A percentile compares a stretch with the other conserved stretches of the same genome.
These are phyloP conservation scores for Yamadazyma aaseri DNA, from an alignment of 1,139 yeast species.

Conservation along the genomic window DNA sequence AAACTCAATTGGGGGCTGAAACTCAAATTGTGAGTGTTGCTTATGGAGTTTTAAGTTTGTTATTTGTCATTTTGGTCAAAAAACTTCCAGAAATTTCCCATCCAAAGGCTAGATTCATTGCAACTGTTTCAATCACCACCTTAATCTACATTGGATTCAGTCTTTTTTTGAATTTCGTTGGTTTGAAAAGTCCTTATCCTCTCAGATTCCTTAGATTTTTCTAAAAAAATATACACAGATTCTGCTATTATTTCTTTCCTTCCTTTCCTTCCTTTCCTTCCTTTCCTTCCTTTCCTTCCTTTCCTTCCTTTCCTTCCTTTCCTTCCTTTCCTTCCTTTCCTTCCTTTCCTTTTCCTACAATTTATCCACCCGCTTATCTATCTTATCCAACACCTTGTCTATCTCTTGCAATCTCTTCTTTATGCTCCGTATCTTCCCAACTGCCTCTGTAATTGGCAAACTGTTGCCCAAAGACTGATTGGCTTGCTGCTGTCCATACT, in stretches of 20 bases:
- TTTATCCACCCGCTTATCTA: conserved; percentile 8
- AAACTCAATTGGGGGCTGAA: conserved; percentile 76
- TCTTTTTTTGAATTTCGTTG: conserved; percentile 53
- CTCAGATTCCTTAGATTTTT: conserved; percentile 12
- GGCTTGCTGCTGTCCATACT: conserved; percentile 3
- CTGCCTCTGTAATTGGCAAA: conserved; percentile 24
- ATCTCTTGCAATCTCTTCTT: conserved; percentile 33
- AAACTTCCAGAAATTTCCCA: conserved; percentile 46
- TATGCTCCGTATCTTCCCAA: conserved; percentile 31
- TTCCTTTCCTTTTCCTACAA: too few species aligned
- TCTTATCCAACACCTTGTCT: conserved; percentile 25
- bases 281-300: conserved; percentile 28
- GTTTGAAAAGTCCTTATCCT: conserved; percentile 62
- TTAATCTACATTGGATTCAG: conserved; percentile 53
- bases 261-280: conserved; percentile 18
- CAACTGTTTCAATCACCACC: conserved; percentile 37
- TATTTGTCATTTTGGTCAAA: conserved; percentile 48
- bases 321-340: conserved; percentile 32
- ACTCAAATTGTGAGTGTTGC: conserved; percentile 71
- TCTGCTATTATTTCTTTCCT: conserved; percentile 1
- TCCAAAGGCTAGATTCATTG: conserved; percentile 42
- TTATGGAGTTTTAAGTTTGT: conserved; percentile 56
- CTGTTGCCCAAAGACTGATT: conserved; percentile 24
- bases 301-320: conserved; percentile 29
- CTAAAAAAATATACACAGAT: not conserved